These are phyloP conservation scores for Gracilaria gracilis DNA, from an alignment of 23 red algal species.

Conservation along the genomic window DNA sequence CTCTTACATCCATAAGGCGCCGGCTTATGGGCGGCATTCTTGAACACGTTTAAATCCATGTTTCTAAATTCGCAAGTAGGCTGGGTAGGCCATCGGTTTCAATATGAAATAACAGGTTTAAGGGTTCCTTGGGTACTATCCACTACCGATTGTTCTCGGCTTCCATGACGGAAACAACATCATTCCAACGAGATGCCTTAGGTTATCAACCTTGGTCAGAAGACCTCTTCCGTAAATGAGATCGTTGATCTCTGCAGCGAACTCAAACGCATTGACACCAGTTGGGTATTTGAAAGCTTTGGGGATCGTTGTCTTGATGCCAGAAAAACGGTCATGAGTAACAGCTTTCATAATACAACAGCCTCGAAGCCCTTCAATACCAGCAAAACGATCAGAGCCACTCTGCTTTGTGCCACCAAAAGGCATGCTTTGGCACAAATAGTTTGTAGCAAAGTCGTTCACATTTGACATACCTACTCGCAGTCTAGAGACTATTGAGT, in stretches of 20 bases:
- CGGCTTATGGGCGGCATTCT: no score
- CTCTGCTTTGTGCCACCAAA: slow-evolving; percentile 92
- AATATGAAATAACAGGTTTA: neutral
- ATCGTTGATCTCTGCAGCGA: slow-evolving; percentile 76
- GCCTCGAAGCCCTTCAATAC: slow-evolving; percentile 93
- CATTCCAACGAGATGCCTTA: slow-evolving; percentile 64
- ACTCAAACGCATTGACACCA: slow-evolving; percentile 47
- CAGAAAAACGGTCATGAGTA: slow-evolving; percentile 75
- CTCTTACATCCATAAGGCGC: no score
- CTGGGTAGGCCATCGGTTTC: neutral
- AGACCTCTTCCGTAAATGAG: slow-evolving; percentile 64
- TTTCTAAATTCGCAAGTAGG: neutral
- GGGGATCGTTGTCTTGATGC: slow-evolving; percentile 80
- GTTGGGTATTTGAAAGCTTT: slow-evolving; percentile 77
- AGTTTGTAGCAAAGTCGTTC: slow-evolving; percentile 97
- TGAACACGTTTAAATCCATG: neutral
- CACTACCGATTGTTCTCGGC: slow-evolving; percentile 47
- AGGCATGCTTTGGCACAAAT: slow-evolving; percentile 95
- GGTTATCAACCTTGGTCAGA: slow-evolving; percentile 68
- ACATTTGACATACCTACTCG: slow-evolving; percentile 92
- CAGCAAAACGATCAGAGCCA: slow-evolving; percentile 96
- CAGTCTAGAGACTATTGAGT: slow-evolving; percentile 35
- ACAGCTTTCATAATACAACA: slow-evolving; percentile 89
- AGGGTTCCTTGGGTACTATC: neutral
- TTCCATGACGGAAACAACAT: slow-evolving; percentile 48